Evolutionary conservation across 768 basidiomycete genomes (phyloP).

Genomic region (Leccinum imitatum): DNA sequence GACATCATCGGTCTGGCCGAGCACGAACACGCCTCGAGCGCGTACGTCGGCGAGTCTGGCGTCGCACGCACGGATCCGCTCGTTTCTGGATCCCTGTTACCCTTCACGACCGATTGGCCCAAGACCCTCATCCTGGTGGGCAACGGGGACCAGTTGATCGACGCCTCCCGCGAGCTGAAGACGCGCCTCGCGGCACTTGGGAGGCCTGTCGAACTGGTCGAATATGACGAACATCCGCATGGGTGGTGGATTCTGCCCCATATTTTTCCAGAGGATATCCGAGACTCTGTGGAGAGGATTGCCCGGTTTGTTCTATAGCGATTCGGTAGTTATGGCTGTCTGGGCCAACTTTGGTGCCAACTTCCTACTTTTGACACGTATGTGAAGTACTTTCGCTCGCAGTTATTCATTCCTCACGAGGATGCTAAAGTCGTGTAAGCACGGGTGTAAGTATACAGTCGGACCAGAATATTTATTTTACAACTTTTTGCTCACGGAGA

Average conservation of each 20-base stretch:
- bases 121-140: constrained; percentile 24
- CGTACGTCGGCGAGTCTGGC: constrained; percentile 17
- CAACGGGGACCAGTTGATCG: constrained; percentile 14
- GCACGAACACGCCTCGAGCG: not conserved
- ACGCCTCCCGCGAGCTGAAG: constrained; percentile 12
- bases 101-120: constrained; percentile 22
- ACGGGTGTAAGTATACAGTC: not conserved
- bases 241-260: constrained; percentile 20
- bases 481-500: not conserved
- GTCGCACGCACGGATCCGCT: constrained; percentile 18
- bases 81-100: constrained; percentile 14
- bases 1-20: not conserved
- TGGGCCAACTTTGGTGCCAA: too few relatives aligned
- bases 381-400: not conserved
- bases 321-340: not conserved
- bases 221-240: constrained; percentile 25
- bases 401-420: not conserved
- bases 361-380: not conserved
- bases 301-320: constrained; percentile 1
- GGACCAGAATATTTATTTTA: not conserved
- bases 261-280: constrained; percentile 16
- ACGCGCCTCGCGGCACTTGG: not conserved
- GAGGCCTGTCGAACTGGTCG: constrained; percentile 23
- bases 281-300: constrained; percentile 13
- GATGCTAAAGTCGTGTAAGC: not conserved